These are phyloP conservation scores for Zygosaccharomyces sapae DNA, from an alignment of 1,139 yeast genomes.

Conservation along the genomic window DNA sequence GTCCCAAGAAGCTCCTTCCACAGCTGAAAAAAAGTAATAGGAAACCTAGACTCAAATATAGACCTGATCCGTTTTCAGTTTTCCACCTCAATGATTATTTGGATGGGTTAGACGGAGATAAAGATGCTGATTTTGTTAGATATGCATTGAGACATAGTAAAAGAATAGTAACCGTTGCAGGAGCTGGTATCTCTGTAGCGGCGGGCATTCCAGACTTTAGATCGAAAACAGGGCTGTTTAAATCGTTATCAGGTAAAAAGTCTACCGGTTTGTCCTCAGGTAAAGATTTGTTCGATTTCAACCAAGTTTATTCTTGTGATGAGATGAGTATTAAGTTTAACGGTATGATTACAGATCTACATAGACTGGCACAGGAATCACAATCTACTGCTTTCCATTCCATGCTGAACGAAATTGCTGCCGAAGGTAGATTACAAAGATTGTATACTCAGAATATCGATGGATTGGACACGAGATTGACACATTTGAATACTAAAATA, in stretches of 20 bases:
- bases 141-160: conserved; percentile 47
- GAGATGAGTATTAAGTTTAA: conserved; percentile 62
- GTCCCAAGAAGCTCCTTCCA: conserved; percentile 25
- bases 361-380: conserved; percentile 51
- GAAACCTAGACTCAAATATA: conserved; percentile 41
- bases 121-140: conserved; percentile 42
- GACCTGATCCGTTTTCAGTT: conserved; percentile 43
- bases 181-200: conserved; percentile 87
- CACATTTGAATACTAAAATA: conserved; percentile 46
- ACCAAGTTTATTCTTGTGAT: conserved; percentile 59
- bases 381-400: conserved; percentile 71
- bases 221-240: conserved; percentile 71
- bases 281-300: conserved; percentile 74
- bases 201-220: conserved; percentile 91
- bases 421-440: conserved; percentile 59
- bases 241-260: conserved; percentile 51
- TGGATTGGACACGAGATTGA: conserved; percentile 39
- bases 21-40: conserved; percentile 23
- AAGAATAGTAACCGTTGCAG: conserved; percentile 57
- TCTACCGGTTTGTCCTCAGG: conserved; percentile 52
- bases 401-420: conserved; percentile 55
- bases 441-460: conserved; percentile 75
- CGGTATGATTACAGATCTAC: conserved; percentile 63
- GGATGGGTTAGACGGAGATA: conserved; percentile 32
- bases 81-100: conserved; percentile 36